phyloP scores from a whole-genome alignment of 2,329 filamentous ascomycete genomes.

The Claviceps lovelessii region DNA sequence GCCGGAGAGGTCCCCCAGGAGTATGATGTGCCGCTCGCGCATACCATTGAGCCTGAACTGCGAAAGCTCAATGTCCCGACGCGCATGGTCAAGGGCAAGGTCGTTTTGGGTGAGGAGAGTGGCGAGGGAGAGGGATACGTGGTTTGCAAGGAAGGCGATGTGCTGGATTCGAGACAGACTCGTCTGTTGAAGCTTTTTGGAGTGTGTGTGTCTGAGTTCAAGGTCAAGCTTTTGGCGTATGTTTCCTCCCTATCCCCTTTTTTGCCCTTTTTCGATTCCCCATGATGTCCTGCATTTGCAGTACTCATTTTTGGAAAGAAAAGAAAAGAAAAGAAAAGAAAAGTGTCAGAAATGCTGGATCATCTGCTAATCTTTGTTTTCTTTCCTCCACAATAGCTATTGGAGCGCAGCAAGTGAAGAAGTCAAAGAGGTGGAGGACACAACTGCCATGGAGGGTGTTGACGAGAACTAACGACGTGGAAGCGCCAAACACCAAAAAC shows the following conservation, averaged over 20 bases:
- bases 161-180: slow-evolving; percentile 81
- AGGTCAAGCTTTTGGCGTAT: slow-evolving; percentile 61
- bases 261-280: background rate
- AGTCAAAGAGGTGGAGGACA: slow-evolving; percentile 40
- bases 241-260: slow-evolving; percentile 14
- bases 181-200: slow-evolving; percentile 88
- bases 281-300: background rate
- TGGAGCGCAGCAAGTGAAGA: slow-evolving; percentile 46
- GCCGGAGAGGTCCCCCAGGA: slow-evolving; percentile 67
- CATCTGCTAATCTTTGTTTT: background rate
- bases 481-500: background rate
- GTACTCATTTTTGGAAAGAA: too few relatives aligned
- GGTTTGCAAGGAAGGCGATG: slow-evolving; percentile 74
- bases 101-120: slow-evolving; percentile 49
- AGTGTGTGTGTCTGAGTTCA: slow-evolving; percentile 81
- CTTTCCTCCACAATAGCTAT: slow-evolving; percentile 27
- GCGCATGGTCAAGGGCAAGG: slow-evolving; percentile 73
- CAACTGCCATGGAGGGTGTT: slow-evolving; percentile 24
- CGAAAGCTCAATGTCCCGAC: slow-evolving; percentile 83
- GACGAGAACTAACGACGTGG: slow-evolving; percentile 11
- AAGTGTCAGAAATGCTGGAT: background rate
- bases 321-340: too few relatives aligned
- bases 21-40: slow-evolving; percentile 74
- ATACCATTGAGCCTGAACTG: slow-evolving; percentile 81
- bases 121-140: slow-evolving; percentile 48